Conservation (phyloP, 345 rosid genomes). For the Salix suchowensis region DNA sequence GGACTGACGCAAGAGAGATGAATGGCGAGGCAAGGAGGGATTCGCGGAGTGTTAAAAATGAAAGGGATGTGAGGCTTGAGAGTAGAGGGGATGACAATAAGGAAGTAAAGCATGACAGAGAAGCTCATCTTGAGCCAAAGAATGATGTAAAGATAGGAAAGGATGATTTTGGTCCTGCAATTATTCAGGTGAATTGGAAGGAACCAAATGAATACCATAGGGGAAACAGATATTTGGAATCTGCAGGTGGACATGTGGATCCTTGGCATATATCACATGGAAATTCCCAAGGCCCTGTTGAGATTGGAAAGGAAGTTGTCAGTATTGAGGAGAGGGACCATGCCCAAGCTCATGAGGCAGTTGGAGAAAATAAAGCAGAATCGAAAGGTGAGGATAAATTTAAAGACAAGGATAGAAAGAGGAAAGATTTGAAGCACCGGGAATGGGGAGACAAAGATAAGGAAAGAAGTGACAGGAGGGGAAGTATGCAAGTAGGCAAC, state of each 20-base stretch:
- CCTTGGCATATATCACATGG: constrained; percentile 59
- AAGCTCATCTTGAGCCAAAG: constrained; percentile 48
- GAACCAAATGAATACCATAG: constrained; percentile 77
- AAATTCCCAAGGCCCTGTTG: constrained; percentile 50
- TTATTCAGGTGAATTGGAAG: constrained; percentile 67
- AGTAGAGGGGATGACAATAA: constrained; percentile 60
- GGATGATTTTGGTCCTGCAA: constrained; percentile 44
- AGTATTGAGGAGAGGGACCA: constrained; percentile 49
- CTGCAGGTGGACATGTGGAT: constrained; percentile 49
- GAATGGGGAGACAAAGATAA: constrained; percentile 94
- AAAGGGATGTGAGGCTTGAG: constrained; percentile 67
- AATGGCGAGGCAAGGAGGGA: constrained; percentile 70
- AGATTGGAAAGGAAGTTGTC: constrained; percentile 59
- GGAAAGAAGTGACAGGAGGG: constrained; percentile 79
- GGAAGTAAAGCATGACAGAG: constrained; percentile 62
- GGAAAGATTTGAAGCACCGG: constrained; percentile 72
- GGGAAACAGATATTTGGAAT: constrained; percentile 69
- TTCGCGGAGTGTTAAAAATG: constrained; percentile 52
- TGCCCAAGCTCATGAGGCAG: constrained; percentile 60
- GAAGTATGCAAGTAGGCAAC: constrained; percentile 48
- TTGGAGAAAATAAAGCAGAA: constrained; percentile 88
- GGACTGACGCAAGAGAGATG: constrained; percentile 57
- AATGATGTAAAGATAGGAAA: constrained; percentile 57
- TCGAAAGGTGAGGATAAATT: constrained; percentile 73
- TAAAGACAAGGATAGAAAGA: constrained; percentile 87